Evolutionary conservation across 1,284 basidiomycete genomes (phyloP).

Genomic region (Ceraceosorus guamensis): DNA sequence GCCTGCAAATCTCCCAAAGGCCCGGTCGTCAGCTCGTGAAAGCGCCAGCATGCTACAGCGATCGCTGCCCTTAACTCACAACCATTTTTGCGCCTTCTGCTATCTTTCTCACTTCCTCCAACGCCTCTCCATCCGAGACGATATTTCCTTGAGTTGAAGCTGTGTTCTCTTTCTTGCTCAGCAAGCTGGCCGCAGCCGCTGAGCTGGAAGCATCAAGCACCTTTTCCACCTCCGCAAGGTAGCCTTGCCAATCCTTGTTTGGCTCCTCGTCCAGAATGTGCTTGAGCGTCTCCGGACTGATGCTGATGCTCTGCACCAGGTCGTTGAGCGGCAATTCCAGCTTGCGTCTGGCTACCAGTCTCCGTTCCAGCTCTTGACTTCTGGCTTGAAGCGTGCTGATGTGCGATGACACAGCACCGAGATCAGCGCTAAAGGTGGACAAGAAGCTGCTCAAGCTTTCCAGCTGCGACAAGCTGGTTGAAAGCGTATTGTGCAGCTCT

Average conservation of each 20-base stretch:
- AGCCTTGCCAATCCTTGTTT: conserved; percentile 63
- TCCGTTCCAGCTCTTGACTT: conserved; percentile 78
- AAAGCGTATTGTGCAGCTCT: conserved; percentile 60
- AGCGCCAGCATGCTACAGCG: no score
- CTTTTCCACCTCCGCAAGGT: conserved; percentile 70
- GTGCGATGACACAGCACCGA: conserved; percentile 86
- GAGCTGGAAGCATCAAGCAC: conserved; percentile 56
- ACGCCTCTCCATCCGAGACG: no score
- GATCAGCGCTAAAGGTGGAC: conserved; percentile 87
- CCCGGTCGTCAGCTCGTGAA: no score
- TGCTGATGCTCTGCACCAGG: conserved; percentile 69
- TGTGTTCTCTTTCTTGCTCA: neutral
- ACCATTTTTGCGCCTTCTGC: no score
- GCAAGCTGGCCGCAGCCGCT: no score
- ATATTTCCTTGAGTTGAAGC: neutral
- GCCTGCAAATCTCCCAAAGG: conserved; percentile 54
- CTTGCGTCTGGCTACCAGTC: conserved; percentile 74
- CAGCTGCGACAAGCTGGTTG: conserved; percentile 55
- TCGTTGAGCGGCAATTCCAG: conserved; percentile 75
- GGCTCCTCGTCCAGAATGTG: conserved; percentile 74
- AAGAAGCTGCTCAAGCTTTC: conserved; percentile 81
- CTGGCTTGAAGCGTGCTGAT: conserved; percentile 85
- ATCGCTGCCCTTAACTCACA: no score
- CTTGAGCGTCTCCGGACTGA: conserved; percentile 71
- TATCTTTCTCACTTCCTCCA: no score